Base-by-base conservation (phyloP, 139 green algal genomes). In the Micractinium conductrix region DNA sequence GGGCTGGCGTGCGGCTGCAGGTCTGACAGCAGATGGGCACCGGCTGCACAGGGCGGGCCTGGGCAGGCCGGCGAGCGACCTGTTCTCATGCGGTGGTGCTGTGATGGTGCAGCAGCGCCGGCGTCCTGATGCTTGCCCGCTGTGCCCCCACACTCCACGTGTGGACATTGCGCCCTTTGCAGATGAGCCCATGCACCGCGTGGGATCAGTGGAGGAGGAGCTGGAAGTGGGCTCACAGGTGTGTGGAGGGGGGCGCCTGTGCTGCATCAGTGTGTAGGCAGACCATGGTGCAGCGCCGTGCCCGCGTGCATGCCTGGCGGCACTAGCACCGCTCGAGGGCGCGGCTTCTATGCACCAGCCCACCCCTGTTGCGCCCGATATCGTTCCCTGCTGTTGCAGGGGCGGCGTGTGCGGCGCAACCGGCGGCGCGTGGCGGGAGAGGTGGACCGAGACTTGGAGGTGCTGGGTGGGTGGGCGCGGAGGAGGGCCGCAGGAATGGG, bases 361-460 rank as follows among this genome's bases (percentile, higher is more conserved):
- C n/a, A n/a, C n/a, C n/a, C n/a, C n/a, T n/a, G n/a, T n/a, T n/a
- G n/a, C n/a, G n/a, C n/a, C n/a, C n/a, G n/a, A n/a, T n/a, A n/a
- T n/a, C n/a, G n/a, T n/a, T n/a, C n/a, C n/a, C n/a, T n/a, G n/a
- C n/a, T n/a, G n/a, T n/a, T n/a, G 28, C 50, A 62, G 28, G 80
- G 68, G 50, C 69, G 80, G 38, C 80, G 80, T 9, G 67, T 73
- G 70, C 69, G 80, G 50, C 69, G 80, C 48, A 85, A 85, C 70
- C 68, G 80, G 37, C 80, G 67, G 21, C 44, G 68, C 16, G 53
- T 62, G 53, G 80, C 69, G 38, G 80, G 69, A 1, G 68, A 53
- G n/a, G 38, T 85, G 38, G 80, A 85, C 38, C 38, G 70, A 48
- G 80, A 85, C 53, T 21, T 85, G 69, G 67, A 79, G 70, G 50